A percentile compares a stretch with the other conserved stretches of the same genome.
These are phyloP conservation scores for Astragalus glycyphyllos DNA, from an alignment of 306 rosid genomes.

Conservation along the genomic window DNA sequence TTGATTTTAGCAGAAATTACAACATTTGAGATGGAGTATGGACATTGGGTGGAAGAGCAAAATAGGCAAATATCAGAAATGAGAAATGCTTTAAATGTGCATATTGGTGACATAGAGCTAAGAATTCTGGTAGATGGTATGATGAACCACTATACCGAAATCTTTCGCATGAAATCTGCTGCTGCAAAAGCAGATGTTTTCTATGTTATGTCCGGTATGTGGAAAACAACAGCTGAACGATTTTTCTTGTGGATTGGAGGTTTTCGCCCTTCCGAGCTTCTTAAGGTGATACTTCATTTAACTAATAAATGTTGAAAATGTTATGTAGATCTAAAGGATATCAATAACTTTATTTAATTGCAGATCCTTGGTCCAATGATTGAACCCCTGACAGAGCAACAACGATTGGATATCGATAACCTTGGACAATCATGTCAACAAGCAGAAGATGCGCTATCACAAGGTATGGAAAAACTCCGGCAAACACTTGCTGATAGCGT, in stretches of 20 bases:
- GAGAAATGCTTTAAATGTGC: slow-evolving; percentile 70
- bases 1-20: slow-evolving; percentile 59
- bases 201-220: slow-evolving; percentile 89
- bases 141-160: slow-evolving; percentile 76
- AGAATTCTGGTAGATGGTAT: slow-evolving; percentile 70
- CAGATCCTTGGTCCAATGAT: slow-evolving; percentile 88
- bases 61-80: slow-evolving; percentile 68
- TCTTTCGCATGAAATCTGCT: slow-evolving; percentile 79
- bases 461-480: slow-evolving; percentile 93
- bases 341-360: slow-evolving; percentile 38
- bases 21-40: slow-evolving; percentile 89
- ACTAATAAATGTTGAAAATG: background rate
- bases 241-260: slow-evolving; percentile 99
- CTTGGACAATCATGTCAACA: slow-evolving; percentile 90
- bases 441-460: slow-evolving; percentile 95
- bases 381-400: slow-evolving; percentile 72
- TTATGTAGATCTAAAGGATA: background rate
- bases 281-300: slow-evolving; percentile 64
- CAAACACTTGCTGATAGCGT: slow-evolving; percentile 69
- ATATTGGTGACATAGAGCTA: slow-evolving; percentile 79
- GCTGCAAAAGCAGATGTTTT: slow-evolving; percentile 94
- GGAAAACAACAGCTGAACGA: slow-evolving; percentile 92
- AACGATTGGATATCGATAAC: slow-evolving; percentile 60
- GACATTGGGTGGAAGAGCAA: slow-evolving; percentile 91
- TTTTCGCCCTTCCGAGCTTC: slow-evolving; percentile 94